These are phyloP conservation scores for Telopea speciosissima DNA, from an alignment of 177 flowering plant genomes.

Conservation along the genomic window DNA sequence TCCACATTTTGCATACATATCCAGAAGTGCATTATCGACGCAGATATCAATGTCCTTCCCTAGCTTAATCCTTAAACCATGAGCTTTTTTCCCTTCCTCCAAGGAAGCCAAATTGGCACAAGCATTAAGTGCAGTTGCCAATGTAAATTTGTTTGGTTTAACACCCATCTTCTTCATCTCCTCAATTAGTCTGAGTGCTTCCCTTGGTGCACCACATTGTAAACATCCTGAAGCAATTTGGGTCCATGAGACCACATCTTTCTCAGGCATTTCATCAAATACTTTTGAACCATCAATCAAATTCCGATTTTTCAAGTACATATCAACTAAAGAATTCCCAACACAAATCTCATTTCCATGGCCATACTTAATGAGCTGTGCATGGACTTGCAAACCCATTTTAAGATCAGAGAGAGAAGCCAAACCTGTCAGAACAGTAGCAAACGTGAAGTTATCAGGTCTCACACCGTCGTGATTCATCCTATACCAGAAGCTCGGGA, in stretches of 20 bases:
- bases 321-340: slow-evolving; percentile 60
- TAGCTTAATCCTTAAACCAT: slow-evolving; percentile 53
- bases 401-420: slow-evolving; percentile 34
- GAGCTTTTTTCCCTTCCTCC: slow-evolving; percentile 61
- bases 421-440: slow-evolving; percentile 58
- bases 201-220: slow-evolving; percentile 43
- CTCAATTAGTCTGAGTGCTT: slow-evolving; percentile 39
- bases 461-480: slow-evolving; percentile 49
- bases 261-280: slow-evolving; percentile 50
- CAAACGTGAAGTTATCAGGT: slow-evolving; percentile 60
- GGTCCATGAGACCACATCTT: slow-evolving; percentile 70
- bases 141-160: slow-evolving; percentile 47
- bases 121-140: slow-evolving; percentile 61
- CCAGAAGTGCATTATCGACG: slow-evolving; percentile 68
- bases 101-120: slow-evolving; percentile 57
- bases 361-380: slow-evolving; percentile 52
- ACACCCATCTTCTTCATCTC: slow-evolving; percentile 62
- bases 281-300: slow-evolving; percentile 41
- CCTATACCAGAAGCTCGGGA: slow-evolving; percentile 53
- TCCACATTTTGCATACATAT: slow-evolving; percentile 85
- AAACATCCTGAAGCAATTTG: slow-evolving; percentile 67
- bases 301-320: slow-evolving; percentile 55
- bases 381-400: slow-evolving; percentile 67
- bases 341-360: slow-evolving; percentile 58
- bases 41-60: slow-evolving; percentile 48